Evolutionary conservation across 768 basidiomycete genomes (phyloP), one percentile per base, ranked within the genome.

Genomic region (Clavulina sp.): DNA sequence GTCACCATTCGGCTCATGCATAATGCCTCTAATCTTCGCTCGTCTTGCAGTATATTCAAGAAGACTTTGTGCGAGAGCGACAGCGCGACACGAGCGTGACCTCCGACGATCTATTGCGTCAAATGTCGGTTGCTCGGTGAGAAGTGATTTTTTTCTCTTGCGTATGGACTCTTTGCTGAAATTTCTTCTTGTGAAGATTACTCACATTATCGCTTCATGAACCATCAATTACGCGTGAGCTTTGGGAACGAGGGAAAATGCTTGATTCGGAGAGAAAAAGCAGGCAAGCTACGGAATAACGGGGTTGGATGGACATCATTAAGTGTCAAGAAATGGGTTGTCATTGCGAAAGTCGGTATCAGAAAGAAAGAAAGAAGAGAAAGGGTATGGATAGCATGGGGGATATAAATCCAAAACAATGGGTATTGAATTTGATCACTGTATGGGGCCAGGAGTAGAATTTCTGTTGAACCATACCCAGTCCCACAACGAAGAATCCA

Each of bases 41-140:
- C n/a, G n/a, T n/a, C 46, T n/a, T 48, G 5, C 49, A 87, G 84
- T 68, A 78, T 57, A 80, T 88, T 32, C 80, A 85, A 69, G 72
- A 79, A 4, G 81, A 85, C 52, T 88, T 87, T 59, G 81, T 74
- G 26, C 61, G 57, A 52, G 64, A 66, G 48, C 63, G 73, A 47
- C 68, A 69, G 60, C 60, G 63, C 41, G 60, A 69, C 50, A 61
- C 58, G 13, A 63, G 62, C 9, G 60, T 68, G 19, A 70, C 74
- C 23, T 65, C 77, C 0, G 77, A 85, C 21, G 76, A 83, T 54
- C 67, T 88, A 48, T 72, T 82, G 52, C 73, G 72, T 49, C 66
- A 75, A 49, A 81, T 87, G 75, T 72, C 73, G 40, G 61, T 83
- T 16, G 77, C 83, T 28, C 78, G 78, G 84, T 86, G 41, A 50